A percentile compares a stretch with the other conserved stretches of the same genome.
Evolutionary conservation across 495 filamentous ascomycete species (phyloP).

Genomic region (Aspergillus avenaceus): DNA sequence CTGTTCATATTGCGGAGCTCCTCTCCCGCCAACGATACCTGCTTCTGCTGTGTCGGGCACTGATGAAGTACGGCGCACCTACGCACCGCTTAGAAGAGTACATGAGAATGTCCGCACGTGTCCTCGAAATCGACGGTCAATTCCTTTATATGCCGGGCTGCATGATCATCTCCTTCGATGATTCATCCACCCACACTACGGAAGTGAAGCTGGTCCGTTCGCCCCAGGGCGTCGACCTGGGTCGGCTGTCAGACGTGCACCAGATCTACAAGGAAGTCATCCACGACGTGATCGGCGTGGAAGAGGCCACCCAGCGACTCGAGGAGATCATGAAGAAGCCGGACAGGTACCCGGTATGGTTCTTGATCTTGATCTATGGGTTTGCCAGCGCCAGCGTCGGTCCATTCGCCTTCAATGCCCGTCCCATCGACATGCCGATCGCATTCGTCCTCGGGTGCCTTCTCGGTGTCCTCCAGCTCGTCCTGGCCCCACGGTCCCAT

Average conservation of each 20-base stretch:
- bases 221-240: slow-evolving; percentile 75
- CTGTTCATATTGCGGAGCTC: slow-evolving; percentile 82
- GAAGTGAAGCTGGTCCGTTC: slow-evolving; percentile 85
- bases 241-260: slow-evolving; percentile 78
- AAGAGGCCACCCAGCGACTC: slow-evolving; percentile 71
- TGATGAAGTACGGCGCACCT: slow-evolving; percentile 82
- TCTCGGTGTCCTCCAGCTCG: slow-evolving; percentile 76
- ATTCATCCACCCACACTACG: slow-evolving; percentile 82
- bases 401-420: slow-evolving; percentile 86
- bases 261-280: slow-evolving; percentile 91
- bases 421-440: slow-evolving; percentile 83
- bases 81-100: slow-evolving; percentile 80
- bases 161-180: slow-evolving; percentile 96
- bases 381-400: slow-evolving; percentile 74
- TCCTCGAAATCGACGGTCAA: slow-evolving; percentile 85
- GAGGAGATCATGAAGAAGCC: slow-evolving; percentile 60
- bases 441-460: slow-evolving; percentile 81
- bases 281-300: slow-evolving; percentile 79
- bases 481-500: slow-evolving; percentile 73
- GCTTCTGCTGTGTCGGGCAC: slow-evolving; percentile 74
- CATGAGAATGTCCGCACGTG: slow-evolving; percentile 84
- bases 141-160: slow-evolving; percentile 91
- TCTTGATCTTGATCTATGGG: slow-evolving; percentile 80
- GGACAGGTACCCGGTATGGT: slow-evolving; percentile 63
- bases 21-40: slow-evolving; percentile 80